These are phyloP conservation scores for carrot (Daucus carota) DNA, from an alignment of 129 eudicot genomes.

Conservation along the genomic window DH1_v3.0 NC_030385.2:10454001-10454500, in stretches of 20 bases:
- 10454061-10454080: no score
- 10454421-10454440: neutral
- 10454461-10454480: constrained; percentile 54
- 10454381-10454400: constrained; percentile 27
- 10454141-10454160: no score
- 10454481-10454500: constrained; percentile 29
- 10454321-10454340: constrained; percentile 88
- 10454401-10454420: neutral
- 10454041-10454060: no score
- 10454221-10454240: neutral
- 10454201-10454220: neutral
- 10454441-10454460: constrained; percentile 31
- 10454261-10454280: constrained; percentile 87
- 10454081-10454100: neutral
- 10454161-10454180: neutral
- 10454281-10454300: constrained; percentile 82
- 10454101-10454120: no score
- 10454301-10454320: constrained; percentile 69
- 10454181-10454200: neutral
- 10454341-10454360: constrained; percentile 88
- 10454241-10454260: constrained; percentile 53
- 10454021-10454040: no score
- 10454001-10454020: no score
- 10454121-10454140: neutral
- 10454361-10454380: constrained; percentile 59